phyloP scores from a whole-genome alignment of 768 basidiomycete genomes.

The Panellus pusillus region DNA sequence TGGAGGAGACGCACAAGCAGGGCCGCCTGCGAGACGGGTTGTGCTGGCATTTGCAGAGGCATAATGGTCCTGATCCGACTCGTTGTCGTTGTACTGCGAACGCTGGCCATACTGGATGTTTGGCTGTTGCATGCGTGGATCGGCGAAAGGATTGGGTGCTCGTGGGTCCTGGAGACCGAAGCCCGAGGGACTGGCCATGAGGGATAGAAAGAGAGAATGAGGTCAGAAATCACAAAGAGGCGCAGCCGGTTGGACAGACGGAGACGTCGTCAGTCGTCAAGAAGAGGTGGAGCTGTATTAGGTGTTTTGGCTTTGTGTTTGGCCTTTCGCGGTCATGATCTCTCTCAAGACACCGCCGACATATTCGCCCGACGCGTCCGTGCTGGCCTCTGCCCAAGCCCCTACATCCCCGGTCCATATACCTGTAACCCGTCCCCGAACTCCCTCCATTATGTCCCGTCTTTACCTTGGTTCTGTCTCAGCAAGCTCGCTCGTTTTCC shows the following conservation, averaged over 20 bases:
- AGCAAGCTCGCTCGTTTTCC: slow-evolving; percentile 13
- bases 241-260: slow-evolving; percentile 9
- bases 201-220: slow-evolving; percentile 33
- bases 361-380: slow-evolving; percentile 24
- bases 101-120: slow-evolving; percentile 24
- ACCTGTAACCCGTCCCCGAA: neutral
- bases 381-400: slow-evolving; percentile 22
- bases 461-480: slow-evolving; percentile 56
- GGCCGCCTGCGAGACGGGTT: slow-evolving; percentile 51
- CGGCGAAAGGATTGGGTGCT: slow-evolving; percentile 29
- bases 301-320: no score
- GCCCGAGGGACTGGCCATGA: slow-evolving; percentile 36
- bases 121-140: slow-evolving; percentile 17
- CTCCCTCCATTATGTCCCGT: slow-evolving; percentile 38
- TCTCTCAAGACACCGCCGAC: neutral
- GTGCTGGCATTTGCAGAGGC: slow-evolving; percentile 51
- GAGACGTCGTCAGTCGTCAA: slow-evolving; percentile 24
- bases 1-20: slow-evolving; percentile 22
- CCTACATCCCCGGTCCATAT: slow-evolving; percentile 27
- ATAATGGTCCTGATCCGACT: slow-evolving; percentile 59
- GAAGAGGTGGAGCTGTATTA: slow-evolving; percentile 19
- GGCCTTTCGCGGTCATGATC: neutral
- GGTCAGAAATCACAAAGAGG: slow-evolving; percentile 11
- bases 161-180: slow-evolving; percentile 36
- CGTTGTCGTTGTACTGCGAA: slow-evolving; percentile 38